A percentile compares a stretch with the other conserved stretches of the same genome.
phyloP scores from a whole-genome alignment of 2,329 filamentous ascomycete genomes.

The Chaetoscypha palmicola region DNA sequence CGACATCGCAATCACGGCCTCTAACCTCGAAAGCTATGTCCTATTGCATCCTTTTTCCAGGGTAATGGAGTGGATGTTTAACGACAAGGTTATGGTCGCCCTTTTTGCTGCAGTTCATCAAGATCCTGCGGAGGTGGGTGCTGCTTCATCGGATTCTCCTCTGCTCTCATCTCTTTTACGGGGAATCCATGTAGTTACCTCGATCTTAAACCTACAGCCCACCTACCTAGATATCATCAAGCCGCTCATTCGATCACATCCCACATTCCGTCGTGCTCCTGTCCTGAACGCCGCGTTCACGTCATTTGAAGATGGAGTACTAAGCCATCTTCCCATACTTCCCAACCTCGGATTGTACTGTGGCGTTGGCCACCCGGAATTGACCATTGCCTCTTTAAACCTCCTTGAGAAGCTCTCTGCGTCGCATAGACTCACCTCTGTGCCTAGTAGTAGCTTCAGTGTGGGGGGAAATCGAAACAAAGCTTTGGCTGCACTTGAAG shows the following conservation, averaged over 20 bases:
- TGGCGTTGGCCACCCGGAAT: conserved; percentile 70
- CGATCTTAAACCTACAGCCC: conserved; percentile 77
- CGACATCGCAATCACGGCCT: conserved; percentile 66
- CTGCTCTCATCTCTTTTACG: conserved; percentile 71
- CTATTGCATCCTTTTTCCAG: conserved; percentile 86
- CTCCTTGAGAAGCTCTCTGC: conserved; percentile 81
- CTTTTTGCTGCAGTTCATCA: conserved; percentile 76
- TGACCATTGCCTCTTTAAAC: conserved; percentile 74
- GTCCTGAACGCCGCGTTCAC: conserved; percentile 71
- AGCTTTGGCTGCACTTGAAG: conserved; percentile 80
- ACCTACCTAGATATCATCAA: conserved; percentile 88
- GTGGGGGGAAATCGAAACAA: conserved; percentile 59
- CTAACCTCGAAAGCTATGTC: conserved; percentile 72
- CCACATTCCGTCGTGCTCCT: conserved; percentile 48
- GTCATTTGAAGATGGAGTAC: conserved; percentile 87
- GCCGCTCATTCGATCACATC: conserved; percentile 64
- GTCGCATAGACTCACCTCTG: conserved; percentile 52
- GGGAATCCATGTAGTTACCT: conserved; percentile 76
- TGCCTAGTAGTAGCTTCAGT: conserved; percentile 17
- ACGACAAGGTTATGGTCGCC: conserved; percentile 75
- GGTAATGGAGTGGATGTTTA: conserved; percentile 98
- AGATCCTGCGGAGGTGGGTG: conserved; percentile 63
- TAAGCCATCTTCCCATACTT: conserved; percentile 72
- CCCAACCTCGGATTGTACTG: conserved; percentile 82
- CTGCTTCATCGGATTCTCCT: conserved; percentile 69